Evolutionary conservation across 2,329 filamentous ascomycete genomes (phyloP), one percentile per base, ranked within the genome.

Genomic region (Penicillium palitans): DNA sequence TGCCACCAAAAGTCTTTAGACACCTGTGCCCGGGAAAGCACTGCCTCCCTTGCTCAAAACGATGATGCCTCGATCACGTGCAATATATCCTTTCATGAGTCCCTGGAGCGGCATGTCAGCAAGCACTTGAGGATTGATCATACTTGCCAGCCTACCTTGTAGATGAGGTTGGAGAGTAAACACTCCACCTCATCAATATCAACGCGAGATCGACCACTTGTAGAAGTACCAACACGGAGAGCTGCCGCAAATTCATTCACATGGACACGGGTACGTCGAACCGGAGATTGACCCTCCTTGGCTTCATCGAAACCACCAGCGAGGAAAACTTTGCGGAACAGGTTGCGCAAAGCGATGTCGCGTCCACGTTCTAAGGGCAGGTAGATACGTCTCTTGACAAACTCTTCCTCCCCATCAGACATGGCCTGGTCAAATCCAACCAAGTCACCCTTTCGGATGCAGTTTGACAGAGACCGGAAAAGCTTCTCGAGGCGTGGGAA

Each of bases 81-180:
- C 89, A 66, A 99, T 99, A 76, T 99, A 99, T 41, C 96, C 95
- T 78, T 98, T 99, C 90, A 99, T 96, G 25, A 95, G 82, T 59
- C 90, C 90, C 91, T 96, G 66, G 31, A 68, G 61, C 65, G 13
- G 41, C 66, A 41, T 68, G 60, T 59, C 39, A 58, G 21, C 31
- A 19, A 40, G 19, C n/a, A 48, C n/a, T 27, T 24, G 8, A 1
- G 6, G 17, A 25, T 53, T n/a, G 6, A 9, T 3, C 6, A 40
- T 17, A 12, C 13, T 24, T 25, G n/a, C 10, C 25, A 44, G 77
- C 80, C 60, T 76, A 96, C 93, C 86, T 98, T 99, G 81, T 98
- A 99, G 61, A 99, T 96, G 84, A 97, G 90, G 73, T 97, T 98
- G 29, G 95, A 91, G 69, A 99, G 73, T 68, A 97, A 79, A 74